Conservation (phyloP, 169 alveolate species). For the Plasmodium vivax region DNA sequence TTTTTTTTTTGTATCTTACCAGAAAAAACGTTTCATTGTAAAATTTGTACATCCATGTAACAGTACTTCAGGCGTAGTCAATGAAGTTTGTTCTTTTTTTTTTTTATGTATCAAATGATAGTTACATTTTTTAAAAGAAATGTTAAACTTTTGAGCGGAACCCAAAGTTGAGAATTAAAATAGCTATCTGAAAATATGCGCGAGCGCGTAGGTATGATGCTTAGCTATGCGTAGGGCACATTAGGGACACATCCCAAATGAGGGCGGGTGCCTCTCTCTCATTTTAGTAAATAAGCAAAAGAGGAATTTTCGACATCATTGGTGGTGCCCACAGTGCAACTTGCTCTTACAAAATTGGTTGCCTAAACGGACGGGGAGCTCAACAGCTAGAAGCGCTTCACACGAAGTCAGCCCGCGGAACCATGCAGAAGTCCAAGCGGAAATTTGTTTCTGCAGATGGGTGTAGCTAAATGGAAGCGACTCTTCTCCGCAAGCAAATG, state of each 20-base stretch:
- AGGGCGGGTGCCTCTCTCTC: not conserved
- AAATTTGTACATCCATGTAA: constrained; percentile 1
- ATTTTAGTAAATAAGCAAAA: not conserved
- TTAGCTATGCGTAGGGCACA: not conserved
- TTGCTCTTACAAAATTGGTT: not conserved
- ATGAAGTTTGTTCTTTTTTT: not conserved
- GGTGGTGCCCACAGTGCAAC: not conserved
- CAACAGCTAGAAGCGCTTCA: not conserved
- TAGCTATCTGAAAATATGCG: not conserved
- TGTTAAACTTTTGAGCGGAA: not conserved
- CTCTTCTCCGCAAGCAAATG: not conserved
- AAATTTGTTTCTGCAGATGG: not conserved
- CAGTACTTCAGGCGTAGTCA: not conserved
- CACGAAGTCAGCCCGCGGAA: not conserved
- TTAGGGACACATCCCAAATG: not conserved
- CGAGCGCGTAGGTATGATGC: not conserved
- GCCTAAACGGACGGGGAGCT: not conserved
- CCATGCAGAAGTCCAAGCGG: not conserved
- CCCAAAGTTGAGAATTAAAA: not conserved
- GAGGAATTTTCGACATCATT: not conserved
- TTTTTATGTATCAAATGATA: not conserved
- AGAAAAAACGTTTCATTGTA: not conserved
- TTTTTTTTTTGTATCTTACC: constrained; percentile 6
- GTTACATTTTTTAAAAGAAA: constrained; percentile 8
- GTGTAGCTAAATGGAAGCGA: not conserved